phyloP scores from a whole-genome alignment of 768 basidiomycete genomes.

The Rhodotorula babjevae region DNA sequence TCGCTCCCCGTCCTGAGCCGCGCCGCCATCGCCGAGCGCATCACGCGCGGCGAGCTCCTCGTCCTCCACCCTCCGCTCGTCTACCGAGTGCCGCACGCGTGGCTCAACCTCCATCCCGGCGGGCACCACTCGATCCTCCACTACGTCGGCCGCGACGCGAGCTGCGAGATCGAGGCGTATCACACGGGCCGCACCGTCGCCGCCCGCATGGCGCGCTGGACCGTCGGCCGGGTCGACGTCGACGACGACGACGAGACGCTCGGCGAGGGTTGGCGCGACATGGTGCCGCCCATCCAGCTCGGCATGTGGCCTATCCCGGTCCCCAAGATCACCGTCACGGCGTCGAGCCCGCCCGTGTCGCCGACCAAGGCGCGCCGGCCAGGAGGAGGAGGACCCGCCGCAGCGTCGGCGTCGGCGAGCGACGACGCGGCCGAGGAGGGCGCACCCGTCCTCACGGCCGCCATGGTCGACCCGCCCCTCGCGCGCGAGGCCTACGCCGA shows the following conservation, averaged over 20 bases:
- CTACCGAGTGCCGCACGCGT: conserved; percentile 32
- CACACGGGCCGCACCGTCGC: conserved; percentile 51
- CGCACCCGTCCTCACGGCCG: conserved; percentile 14
- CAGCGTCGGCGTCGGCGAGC: not conserved
- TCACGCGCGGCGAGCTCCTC: conserved; percentile 30
- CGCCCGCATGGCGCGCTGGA: conserved; percentile 36
- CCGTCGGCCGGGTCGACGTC: conserved; percentile 26
- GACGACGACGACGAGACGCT: conserved; percentile 15
- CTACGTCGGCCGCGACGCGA: conserved; percentile 89
- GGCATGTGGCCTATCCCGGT: conserved; percentile 38
- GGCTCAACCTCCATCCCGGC: conserved; percentile 57
- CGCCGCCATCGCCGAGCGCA: conserved; percentile 5
- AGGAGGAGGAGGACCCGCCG: not conserved
- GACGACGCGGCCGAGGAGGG: too few relatives aligned
- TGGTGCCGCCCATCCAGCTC: conserved; percentile 37
- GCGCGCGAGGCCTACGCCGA: not conserved
- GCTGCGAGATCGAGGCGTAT: conserved; percentile 90
- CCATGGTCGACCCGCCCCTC: conserved; percentile 31
- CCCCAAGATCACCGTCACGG: conserved; percentile 29
- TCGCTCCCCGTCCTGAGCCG: conserved; percentile 16
- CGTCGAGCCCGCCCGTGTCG: conserved; percentile 11
- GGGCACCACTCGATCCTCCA: conserved; percentile 83
- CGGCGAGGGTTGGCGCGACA: conserved; percentile 36
- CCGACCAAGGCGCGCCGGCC: not conserved
- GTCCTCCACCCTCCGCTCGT: conserved; percentile 37